These are phyloP conservation scores for Sedum album DNA, from an alignment of 164 flowering plant genomes.

Conservation along the genomic window DNA sequence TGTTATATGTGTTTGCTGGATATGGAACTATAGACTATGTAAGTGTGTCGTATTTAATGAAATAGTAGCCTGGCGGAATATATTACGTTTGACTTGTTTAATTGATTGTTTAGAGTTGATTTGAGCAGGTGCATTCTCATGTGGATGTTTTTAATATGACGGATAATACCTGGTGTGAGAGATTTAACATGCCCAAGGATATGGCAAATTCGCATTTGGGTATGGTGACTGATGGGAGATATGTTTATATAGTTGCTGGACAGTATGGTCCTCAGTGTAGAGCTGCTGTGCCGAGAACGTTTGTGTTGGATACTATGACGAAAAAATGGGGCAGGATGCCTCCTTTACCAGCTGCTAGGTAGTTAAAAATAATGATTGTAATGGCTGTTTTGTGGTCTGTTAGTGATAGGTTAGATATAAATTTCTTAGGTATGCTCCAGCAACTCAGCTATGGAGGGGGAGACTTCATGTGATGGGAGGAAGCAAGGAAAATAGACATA, in stretches of 20 bases:
- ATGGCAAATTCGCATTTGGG: conserved; percentile 97
- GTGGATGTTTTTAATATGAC: conserved; percentile 63
- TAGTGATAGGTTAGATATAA: not conserved
- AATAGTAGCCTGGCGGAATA: not conserved
- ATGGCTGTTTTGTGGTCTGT: not conserved
- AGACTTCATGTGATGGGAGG: conserved; percentile 99
- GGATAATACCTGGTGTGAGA: conserved; percentile 74
- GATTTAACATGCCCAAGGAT: conserved; percentile 74
- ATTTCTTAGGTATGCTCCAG: conserved; percentile 79
- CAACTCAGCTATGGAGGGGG: conserved; percentile 95
- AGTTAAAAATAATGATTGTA: too few species aligned
- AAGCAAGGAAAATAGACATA: conserved; percentile 88
- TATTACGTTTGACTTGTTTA: not conserved
- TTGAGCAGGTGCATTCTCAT: not conserved
- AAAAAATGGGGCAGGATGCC: conserved; percentile 38
- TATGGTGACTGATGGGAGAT: conserved; percentile 86
- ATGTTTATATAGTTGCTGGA: conserved; percentile 69
- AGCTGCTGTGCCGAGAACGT: conserved; percentile 52
- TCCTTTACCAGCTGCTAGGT: not conserved
- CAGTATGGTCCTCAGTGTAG: conserved; percentile 96
- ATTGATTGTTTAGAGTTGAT: not conserved
- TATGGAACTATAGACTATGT: conserved; percentile 69
- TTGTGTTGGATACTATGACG: conserved; percentile 66
- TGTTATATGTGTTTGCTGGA: conserved; percentile 76
- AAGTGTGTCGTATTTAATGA: conserved; percentile 15